Conservation (phyloP, 1,284 basidiomycete genomes). For the Leccinum insolens region DNA sequence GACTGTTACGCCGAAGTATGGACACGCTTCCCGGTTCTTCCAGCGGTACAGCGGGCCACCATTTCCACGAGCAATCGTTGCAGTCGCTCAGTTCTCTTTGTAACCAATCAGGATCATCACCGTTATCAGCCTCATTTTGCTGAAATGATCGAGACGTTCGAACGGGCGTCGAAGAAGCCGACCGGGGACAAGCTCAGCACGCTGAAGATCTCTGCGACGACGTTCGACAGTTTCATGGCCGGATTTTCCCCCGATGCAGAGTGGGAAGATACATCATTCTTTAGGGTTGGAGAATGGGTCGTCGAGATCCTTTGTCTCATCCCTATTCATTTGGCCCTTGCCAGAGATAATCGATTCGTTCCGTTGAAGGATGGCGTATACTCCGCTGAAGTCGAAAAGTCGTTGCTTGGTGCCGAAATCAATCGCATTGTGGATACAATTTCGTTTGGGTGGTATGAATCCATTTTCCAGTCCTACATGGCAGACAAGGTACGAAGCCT, state of each 20-base stretch:
- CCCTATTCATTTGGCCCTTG: conserved; percentile 63
- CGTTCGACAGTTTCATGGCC: conserved; percentile 20
- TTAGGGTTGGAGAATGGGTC: conserved; percentile 60
- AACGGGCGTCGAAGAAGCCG: conserved; percentile 52
- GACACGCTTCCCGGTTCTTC: conserved; percentile 61
- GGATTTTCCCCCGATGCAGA: conserved; percentile 11
- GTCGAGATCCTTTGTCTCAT: conserved; percentile 63
- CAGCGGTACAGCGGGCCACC: conserved; percentile 52
- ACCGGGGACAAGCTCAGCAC: conserved; percentile 43
- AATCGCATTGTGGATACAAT: conserved; percentile 54
- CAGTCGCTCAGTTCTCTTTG: conserved; percentile 42
- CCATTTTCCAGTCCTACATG: conserved; percentile 64
- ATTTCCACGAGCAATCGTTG: conserved; percentile 37
- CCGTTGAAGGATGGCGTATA: conserved; percentile 60
- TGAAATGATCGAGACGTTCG: conserved; percentile 48
- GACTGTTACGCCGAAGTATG: conserved; percentile 62
- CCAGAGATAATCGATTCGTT: conserved; percentile 59
- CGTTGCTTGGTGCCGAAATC: conserved; percentile 58
- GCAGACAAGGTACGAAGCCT: conserved; percentile 46
- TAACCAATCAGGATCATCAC: conserved; percentile 40
- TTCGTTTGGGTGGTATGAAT: conserved; percentile 68
- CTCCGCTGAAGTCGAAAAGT: conserved; percentile 50
- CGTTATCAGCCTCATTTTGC: conserved; percentile 45
- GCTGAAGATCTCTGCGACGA: conserved; percentile 35
- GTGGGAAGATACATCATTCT: conserved; percentile 37